Evolutionary conservation across 306 rosid genomes (phyloP).

Genomic region (Abrus precatorius): DNA sequence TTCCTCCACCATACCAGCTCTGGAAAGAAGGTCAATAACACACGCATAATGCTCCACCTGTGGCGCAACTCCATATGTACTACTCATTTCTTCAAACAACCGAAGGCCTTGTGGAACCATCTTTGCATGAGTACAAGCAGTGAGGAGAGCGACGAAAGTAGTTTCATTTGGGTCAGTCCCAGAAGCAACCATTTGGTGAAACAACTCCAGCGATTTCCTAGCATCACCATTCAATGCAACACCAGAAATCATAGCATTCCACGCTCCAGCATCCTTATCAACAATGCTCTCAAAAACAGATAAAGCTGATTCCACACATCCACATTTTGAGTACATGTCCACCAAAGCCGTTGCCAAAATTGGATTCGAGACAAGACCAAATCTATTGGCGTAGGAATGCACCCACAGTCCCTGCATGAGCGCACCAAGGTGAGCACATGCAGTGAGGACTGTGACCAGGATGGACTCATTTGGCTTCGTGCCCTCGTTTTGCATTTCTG

Average conservation of each 20-base stretch:
- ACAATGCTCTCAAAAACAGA: constrained; percentile 47
- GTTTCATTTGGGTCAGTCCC: constrained; percentile 61
- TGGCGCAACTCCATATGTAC: constrained; percentile 43
- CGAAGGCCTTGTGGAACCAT: constrained; percentile 69
- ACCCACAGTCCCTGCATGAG: constrained; percentile 59
- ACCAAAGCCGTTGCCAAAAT: constrained; percentile 74
- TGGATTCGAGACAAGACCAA: constrained; percentile 33
- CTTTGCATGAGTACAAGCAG: constrained; percentile 72
- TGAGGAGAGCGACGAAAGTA: constrained; percentile 71
- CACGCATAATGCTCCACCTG: constrained; percentile 57
- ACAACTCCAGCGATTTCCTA: constrained; percentile 63
- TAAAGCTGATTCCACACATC: constrained; percentile 53
- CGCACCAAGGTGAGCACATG: constrained; percentile 60
- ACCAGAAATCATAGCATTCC: constrained; percentile 82
- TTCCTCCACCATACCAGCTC: constrained; percentile 79
- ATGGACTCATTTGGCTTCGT: constrained; percentile 53
- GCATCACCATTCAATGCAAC: constrained; percentile 74
- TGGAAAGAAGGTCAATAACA: constrained; percentile 69
- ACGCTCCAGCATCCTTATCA: constrained; percentile 59
- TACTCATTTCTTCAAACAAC: constrained; percentile 66
- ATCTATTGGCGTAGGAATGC: constrained; percentile 56
- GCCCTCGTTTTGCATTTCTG: constrained; percentile 49
- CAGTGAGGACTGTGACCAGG: constrained; percentile 56
- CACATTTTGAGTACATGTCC: constrained; percentile 62
- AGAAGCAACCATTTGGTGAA: constrained; percentile 55